phyloP scores from a whole-genome alignment of 176 grass and related monocot genomes.

The Paspalum notatum region DNA sequence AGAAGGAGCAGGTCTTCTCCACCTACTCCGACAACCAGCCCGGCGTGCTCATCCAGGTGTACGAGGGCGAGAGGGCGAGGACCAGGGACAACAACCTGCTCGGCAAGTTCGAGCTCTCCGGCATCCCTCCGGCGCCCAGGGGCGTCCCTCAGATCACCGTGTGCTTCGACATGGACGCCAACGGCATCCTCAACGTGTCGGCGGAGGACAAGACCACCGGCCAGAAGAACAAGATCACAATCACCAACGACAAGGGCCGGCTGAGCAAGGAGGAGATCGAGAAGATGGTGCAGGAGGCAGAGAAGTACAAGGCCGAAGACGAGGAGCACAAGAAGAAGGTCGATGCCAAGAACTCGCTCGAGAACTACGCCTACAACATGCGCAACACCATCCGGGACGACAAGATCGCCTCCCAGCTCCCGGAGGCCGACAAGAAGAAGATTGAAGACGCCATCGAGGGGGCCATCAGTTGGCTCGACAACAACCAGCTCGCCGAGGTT shows the following conservation, averaged over 20 bases:
- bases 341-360: conserved; percentile 78
- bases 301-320: conserved; percentile 90
- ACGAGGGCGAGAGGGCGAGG: conserved; percentile 81
- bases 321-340: conserved; percentile 97
- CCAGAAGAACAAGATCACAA: conserved; percentile 94
- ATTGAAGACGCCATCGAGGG: conserved; percentile 73
- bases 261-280: conserved; percentile 87
- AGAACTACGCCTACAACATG: conserved; percentile 98
- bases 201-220: conserved; percentile 88
- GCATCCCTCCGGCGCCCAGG: conserved; percentile 76
- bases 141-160: conserved; percentile 86
- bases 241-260: conserved; percentile 85
- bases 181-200: conserved; percentile 84
- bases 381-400: conserved; percentile 89
- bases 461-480: conserved; percentile 77
- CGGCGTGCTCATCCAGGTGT: conserved; percentile 88
- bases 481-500: conserved; percentile 76
- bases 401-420: conserved; percentile 77
- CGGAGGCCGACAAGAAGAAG: conserved; percentile 78
- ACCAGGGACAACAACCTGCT: conserved; percentile 89
- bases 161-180: conserved; percentile 87
- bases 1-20: conserved; percentile 96
- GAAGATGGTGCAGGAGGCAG: conserved; percentile 92
- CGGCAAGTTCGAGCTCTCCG: conserved; percentile 89
- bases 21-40: conserved; percentile 95